These are phyloP conservation scores for Corymbia maculata DNA, from an alignment of 345 rosid species.

Conservation along the genomic window DNA sequence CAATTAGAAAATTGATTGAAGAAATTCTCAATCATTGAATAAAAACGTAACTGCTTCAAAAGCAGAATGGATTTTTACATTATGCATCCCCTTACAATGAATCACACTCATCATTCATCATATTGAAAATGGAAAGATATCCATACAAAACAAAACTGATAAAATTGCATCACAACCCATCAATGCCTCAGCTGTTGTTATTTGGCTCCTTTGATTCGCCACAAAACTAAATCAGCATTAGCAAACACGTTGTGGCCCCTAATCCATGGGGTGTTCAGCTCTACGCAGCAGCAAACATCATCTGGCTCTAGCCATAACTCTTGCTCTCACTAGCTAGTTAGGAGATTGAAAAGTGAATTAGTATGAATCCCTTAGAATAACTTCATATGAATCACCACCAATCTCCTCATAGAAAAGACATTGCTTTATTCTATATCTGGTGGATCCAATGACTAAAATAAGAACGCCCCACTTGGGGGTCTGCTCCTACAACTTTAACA, in stretches of 20 bases:
- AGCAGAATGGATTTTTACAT: background rate
- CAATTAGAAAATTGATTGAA: background rate
- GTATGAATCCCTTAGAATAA: background rate
- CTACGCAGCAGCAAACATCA: background rate
- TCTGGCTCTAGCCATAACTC: background rate
- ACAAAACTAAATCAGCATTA: background rate
- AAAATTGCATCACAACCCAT: background rate
- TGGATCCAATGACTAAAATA: background rate
- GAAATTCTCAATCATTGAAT: background rate
- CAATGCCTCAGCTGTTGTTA: background rate
- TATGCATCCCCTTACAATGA: background rate
- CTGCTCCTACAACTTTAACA: background rate
- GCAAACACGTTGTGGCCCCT: background rate
- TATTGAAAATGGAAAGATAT: background rate
- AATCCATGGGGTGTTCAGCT: background rate
- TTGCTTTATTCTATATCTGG: background rate
- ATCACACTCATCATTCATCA: background rate
- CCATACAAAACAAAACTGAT: background rate
- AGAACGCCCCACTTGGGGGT: background rate
- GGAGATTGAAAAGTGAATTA: background rate
- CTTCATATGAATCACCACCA: background rate
- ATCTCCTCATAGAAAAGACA: background rate
- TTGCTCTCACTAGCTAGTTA: background rate
- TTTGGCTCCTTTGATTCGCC: background rate
- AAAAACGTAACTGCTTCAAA: background rate